A percentile compares a stretch with the other conserved stretches of the same genome.
Conservation (phyloP, 139 green algal genomes). For the Auxenochlorella protothecoides region DNA sequence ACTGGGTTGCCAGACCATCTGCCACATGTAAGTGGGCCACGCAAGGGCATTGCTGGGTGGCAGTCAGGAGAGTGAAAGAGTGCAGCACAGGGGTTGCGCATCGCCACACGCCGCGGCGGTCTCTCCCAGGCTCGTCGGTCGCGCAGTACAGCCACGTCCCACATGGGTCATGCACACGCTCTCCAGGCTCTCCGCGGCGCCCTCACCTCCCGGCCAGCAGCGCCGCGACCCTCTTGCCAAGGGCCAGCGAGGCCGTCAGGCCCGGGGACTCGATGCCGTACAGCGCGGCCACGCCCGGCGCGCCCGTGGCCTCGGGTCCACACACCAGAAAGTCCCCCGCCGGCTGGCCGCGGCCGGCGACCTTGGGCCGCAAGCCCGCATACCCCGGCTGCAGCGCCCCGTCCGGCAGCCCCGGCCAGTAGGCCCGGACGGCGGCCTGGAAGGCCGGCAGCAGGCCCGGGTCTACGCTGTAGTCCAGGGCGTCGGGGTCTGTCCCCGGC, state of each 20-base stretch:
- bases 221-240: constrained; percentile 48
- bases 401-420: constrained; percentile 60
- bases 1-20: no score
- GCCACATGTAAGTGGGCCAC: no score
- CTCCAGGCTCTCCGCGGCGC: not conserved
- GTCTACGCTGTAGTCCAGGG: constrained; percentile 54
- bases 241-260: constrained; percentile 56
- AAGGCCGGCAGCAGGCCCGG: constrained; percentile 37
- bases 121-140: no score
- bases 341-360: constrained; percentile 36
- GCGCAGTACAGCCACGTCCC: no score
- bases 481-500: constrained; percentile 3
- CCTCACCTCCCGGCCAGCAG: not conserved
- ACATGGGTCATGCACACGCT: not conserved
- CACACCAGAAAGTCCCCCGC: constrained; percentile 52
- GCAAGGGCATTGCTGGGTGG: no score
- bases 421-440: constrained; percentile 46
- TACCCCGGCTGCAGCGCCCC: constrained; percentile 53
- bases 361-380: constrained; percentile 51
- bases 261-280: constrained; percentile 84
- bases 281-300: constrained; percentile 56
- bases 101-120: no score
- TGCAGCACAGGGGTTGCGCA: no score
- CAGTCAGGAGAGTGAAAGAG: no score
- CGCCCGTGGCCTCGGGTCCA: constrained; percentile 33